Conservation (phyloP, 2,329 filamentous ascomycete species). For the Paracoccidioides lutzii region DNA sequence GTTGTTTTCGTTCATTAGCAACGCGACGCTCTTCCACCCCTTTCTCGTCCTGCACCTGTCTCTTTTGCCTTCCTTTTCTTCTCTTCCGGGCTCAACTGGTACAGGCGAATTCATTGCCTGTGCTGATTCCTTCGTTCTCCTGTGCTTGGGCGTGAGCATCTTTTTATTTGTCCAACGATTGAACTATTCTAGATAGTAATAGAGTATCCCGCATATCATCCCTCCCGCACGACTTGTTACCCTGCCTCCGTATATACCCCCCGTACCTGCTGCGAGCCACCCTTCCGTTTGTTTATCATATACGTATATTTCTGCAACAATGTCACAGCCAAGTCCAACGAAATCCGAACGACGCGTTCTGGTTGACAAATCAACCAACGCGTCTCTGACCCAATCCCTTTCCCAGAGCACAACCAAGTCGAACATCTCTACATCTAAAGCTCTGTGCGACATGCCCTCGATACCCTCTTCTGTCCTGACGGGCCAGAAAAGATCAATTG, state of each 20-base stretch:
- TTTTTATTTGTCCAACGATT: background rate
- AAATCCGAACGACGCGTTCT: constrained; percentile 29
- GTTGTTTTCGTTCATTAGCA: no score
- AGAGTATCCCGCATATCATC: background rate
- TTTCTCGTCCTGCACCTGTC: background rate
- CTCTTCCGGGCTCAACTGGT: background rate
- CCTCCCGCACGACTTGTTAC: background rate
- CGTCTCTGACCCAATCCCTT: constrained; percentile 24
- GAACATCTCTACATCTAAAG: constrained; percentile 17
- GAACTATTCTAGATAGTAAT: background rate
- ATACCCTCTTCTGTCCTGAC: constrained; percentile 23
- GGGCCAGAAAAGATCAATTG: constrained; percentile 30
- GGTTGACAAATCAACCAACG: constrained; percentile 31
- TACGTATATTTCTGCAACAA: background rate
- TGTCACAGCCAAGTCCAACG: constrained; percentile 18
- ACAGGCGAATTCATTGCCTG: background rate
- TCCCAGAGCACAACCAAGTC: constrained; percentile 11
- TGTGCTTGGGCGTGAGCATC: background rate
- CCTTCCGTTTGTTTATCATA: background rate
- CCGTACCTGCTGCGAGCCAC: background rate
- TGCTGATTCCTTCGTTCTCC: background rate
- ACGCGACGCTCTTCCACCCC: background rate
- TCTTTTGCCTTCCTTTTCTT: background rate
- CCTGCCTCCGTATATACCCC: background rate
- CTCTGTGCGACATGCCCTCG: constrained; percentile 4